Evolutionary conservation across 2,329 filamentous ascomycete species (phyloP), one percentile per base, ranked within the genome.

Genomic region (Claviceps fusiformis): DNA sequence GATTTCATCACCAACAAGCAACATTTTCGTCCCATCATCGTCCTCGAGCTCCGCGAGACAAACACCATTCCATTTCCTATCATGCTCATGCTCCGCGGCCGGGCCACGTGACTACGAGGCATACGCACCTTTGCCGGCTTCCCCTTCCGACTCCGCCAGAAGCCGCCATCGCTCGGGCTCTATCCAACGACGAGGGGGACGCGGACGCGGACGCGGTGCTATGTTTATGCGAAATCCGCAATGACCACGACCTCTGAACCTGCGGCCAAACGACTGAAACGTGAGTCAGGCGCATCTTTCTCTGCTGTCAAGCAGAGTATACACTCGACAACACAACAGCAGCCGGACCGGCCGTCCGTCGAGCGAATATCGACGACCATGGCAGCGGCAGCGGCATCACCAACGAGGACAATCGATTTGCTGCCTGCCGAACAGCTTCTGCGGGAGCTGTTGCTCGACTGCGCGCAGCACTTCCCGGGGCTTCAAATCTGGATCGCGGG

Each of bases 201-300:
- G 24, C 24, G 24, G 24, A 24, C 47, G 17, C 15, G 47, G 31
- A 17, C 9, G 29, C 47, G 29, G 17, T 19, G 8, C 47, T 17
- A 49, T 49, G 47, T 35, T 9, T 41, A 29, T 19, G 27, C 49
- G 19, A 41, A 51, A n/a, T 5, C 17, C 24, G 49, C 35, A 29
- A 49, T 49, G 47, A 49, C 29, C 29, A 17, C 31, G 17, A 49
- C 31, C 47, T 11, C 27, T 31, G 47, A 49, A 31, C 47, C 47
- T n/a, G 9, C 71, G 65, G 15, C 66, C 63, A 7, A 73, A 58
- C 0, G 67, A 41, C 55, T 73, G 70, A 35, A 35, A 31, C 47
- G 15, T 35, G 47, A 49, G 7, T 8, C 33, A 8, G 46, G 19
- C 5, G 10, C 19, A 8, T 17, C 44, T 46, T 29, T 10, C 10